Evolutionary conservation across 139 green algal species (phyloP).

Genomic region (Closterium sp.): DNA sequence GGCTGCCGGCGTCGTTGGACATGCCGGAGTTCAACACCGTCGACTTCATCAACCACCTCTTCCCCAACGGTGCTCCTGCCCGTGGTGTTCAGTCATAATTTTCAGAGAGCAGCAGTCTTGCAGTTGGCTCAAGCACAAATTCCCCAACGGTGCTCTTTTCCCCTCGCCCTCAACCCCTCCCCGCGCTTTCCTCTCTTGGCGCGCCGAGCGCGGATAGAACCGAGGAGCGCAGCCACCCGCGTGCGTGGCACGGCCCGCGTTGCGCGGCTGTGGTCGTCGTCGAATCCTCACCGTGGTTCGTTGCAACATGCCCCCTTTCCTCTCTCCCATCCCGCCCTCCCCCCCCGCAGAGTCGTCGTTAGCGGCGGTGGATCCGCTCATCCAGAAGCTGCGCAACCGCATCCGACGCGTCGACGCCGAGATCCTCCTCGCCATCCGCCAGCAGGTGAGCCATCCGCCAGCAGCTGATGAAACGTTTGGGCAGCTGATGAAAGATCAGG

Average conservation of each 20-base stretch:
- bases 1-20: slow-evolving; percentile 12
- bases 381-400: slow-evolving; percentile 71
- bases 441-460: slow-evolving; percentile 38
- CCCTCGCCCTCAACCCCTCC: background rate
- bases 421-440: slow-evolving; percentile 82
- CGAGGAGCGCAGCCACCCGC: background rate
- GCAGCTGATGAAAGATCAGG: no score
- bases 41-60: slow-evolving; percentile 54
- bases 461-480: no score
- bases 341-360: slow-evolving; percentile 65
- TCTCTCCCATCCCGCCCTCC: background rate
- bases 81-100: no score
- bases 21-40: slow-evolving; percentile 40
- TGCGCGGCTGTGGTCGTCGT: background rate
- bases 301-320: no score
- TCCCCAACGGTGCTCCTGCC: slow-evolving; percentile 33
- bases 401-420: slow-evolving; percentile 85
- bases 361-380: slow-evolving; percentile 74
- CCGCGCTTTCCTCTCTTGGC: no score
- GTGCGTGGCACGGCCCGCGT: no score
- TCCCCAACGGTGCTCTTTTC: no score
- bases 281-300: no score
- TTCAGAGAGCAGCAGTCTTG: no score
- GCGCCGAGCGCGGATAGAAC: background rate
- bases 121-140: no score